phyloP scores from a whole-genome alignment of 2,329 filamentous ascomycete genomes.

The Clonostachys chloroleuca region DNA sequence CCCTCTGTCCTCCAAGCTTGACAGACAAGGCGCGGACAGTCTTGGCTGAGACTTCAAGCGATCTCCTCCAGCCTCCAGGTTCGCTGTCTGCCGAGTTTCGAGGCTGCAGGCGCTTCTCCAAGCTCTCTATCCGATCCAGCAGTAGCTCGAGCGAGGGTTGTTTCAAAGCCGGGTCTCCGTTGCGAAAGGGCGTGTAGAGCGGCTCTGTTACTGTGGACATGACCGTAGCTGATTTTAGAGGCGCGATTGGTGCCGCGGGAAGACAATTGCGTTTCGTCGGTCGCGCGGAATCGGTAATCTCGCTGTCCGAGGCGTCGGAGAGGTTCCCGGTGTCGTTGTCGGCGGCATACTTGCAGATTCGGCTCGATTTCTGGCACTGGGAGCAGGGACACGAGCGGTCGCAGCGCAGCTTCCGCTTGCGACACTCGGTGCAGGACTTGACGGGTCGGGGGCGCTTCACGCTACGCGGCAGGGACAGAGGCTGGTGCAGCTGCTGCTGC shows the following conservation, averaged over 20 bases:
- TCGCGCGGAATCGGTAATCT: constrained; percentile 15
- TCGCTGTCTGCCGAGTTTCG: constrained; percentile 35
- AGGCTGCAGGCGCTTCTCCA: constrained; percentile 26
- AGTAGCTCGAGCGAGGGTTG: constrained; percentile 39
- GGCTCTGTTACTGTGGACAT: not conserved
- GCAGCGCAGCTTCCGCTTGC: constrained; percentile 53
- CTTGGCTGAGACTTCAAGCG: not conserved
- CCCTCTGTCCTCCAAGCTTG: constrained; percentile 38
- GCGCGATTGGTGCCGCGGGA: not conserved
- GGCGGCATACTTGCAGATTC: constrained; percentile 46
- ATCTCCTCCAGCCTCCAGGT: not conserved
- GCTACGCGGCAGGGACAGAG: constrained; percentile 29
- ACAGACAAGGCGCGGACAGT: constrained; percentile 46
- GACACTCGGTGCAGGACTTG: constrained; percentile 52
- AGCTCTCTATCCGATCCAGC: constrained; percentile 42
- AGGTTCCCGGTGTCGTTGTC: constrained; percentile 40
- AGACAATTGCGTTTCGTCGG: constrained; percentile 32
- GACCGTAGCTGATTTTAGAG: constrained; percentile 16
- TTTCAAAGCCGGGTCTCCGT: constrained; percentile 10
- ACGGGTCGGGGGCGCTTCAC: constrained; percentile 51
- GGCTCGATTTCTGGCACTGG: constrained; percentile 53
- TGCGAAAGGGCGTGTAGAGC: constrained; percentile 14
- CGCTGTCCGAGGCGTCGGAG: constrained; percentile 44
- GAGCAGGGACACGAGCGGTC: constrained; percentile 52
- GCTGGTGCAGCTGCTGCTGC: constrained; percentile 9